Conservation (phyloP, 2,329 filamentous ascomycete genomes). For the Celoporthe dispersa region DNA sequence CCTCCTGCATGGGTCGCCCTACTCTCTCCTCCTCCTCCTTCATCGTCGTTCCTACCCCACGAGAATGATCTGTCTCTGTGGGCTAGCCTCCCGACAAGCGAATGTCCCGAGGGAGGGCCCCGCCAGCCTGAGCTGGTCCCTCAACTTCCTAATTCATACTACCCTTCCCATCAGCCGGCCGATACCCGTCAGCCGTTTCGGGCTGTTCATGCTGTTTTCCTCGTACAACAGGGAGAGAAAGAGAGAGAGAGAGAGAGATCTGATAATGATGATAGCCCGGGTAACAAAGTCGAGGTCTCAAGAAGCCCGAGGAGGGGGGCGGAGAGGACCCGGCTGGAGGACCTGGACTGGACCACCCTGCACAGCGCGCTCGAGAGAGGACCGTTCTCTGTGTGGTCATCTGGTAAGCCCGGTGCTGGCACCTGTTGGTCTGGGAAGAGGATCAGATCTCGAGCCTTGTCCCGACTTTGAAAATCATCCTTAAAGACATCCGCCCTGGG, state of each 20-base stretch:
- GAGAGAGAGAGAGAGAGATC: background rate
- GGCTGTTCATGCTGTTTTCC: background rate
- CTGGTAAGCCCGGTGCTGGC: background rate
- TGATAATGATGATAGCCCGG: constrained; percentile 22
- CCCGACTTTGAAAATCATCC: constrained; percentile 10
- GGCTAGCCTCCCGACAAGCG: constrained; percentile 16
- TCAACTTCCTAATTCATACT: constrained; percentile 20
- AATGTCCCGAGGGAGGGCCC: constrained; percentile 5
- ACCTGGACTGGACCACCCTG: background rate
- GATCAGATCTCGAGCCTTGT: constrained; percentile 3
- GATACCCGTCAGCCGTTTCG: constrained; percentile 19
- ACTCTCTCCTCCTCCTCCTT: background rate
- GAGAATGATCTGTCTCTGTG: background rate
- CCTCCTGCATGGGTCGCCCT: background rate
- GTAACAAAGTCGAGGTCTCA: background rate
- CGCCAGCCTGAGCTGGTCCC: background rate
- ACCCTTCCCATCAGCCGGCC: constrained; percentile 15
- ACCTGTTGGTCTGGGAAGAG: background rate
- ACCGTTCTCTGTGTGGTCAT: background rate
- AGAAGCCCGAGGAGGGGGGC: constrained; percentile 17
- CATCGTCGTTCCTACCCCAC: no score
- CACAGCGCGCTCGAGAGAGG: background rate
- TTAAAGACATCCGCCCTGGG: constrained; percentile 19
- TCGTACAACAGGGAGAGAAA: background rate
- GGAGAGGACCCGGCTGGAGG: no score